A percentile compares a stretch with the other conserved stretches of the same genome.
Evolutionary conservation across 1,139 yeast species (phyloP).

Genomic region (Kodamaea plutei): DNA sequence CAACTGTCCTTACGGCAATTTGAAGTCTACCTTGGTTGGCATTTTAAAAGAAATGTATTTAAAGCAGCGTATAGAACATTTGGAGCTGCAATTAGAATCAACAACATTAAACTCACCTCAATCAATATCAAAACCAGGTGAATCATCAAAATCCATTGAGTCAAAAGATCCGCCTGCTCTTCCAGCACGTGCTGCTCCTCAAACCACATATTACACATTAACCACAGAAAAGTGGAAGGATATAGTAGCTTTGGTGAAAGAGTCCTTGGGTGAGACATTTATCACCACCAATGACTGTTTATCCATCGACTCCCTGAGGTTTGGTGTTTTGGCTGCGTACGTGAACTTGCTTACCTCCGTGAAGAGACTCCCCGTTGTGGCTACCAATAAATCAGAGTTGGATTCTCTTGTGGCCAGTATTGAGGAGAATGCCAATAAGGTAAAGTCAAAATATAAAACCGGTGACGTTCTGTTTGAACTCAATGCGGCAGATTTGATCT

Average conservation of each 20-base stretch:
- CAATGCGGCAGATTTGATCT: slow-evolving; percentile 37
- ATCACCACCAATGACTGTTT: slow-evolving; percentile 8
- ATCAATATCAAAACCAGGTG: slow-evolving; percentile 16
- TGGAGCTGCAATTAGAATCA: neutral
- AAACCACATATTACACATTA: slow-evolving; percentile 33
- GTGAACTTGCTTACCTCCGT: slow-evolving; percentile 52
- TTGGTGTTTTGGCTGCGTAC: slow-evolving; percentile 48
- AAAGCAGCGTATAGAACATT: slow-evolving; percentile 17
- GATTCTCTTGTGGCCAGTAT: slow-evolving; percentile 17
- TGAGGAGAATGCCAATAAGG: slow-evolving; percentile 13
- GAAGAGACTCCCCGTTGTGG: slow-evolving; percentile 21
- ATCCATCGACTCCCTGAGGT: slow-evolving; percentile 22
- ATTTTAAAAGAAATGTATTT: slow-evolving; percentile 63
- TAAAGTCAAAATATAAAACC: slow-evolving; percentile 14
- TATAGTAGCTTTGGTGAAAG: slow-evolving; percentile 36
- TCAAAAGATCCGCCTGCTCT: too few species aligned
- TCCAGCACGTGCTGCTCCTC: slow-evolving; percentile 13
- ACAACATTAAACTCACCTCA: neutral
- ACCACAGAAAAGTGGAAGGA: slow-evolving; percentile 33
- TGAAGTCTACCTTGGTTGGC: slow-evolving; percentile 57
- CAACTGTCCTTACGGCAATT: slow-evolving; percentile 63
- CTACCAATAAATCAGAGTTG: slow-evolving; percentile 18
- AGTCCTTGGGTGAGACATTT: slow-evolving; percentile 31
- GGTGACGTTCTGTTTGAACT: slow-evolving; percentile 20
- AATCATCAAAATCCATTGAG: too few species aligned